Evolutionary conservation across 2,329 filamentous ascomycete genomes (phyloP).

Genomic region (Fusarium beomiforme): DNA sequence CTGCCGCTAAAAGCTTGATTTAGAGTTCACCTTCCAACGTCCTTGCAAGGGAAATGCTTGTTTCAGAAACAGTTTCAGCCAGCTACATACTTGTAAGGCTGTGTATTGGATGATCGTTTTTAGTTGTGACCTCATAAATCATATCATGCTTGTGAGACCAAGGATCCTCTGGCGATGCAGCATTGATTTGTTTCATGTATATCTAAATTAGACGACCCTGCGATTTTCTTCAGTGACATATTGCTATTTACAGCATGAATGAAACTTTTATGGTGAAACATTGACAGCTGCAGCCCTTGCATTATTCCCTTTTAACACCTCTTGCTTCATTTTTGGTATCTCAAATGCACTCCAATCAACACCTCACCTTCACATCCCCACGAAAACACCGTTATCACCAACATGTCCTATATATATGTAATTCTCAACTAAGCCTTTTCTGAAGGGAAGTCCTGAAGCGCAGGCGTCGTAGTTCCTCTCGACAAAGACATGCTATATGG

Average conservation of each 20-base stretch:
- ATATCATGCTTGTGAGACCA: neutral
- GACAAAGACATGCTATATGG: constrained; percentile 77
- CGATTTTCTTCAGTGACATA: too few species aligned
- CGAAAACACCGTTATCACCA: neutral
- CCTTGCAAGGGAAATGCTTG: neutral
- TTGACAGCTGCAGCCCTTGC: too few species aligned
- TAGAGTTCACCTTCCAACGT: neutral
- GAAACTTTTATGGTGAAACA: too few species aligned
- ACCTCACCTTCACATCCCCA: neutral
- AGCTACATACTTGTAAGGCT: neutral
- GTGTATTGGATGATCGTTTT: neutral
- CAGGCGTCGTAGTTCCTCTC: constrained; percentile 69
- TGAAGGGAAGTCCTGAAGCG: constrained; percentile 52
- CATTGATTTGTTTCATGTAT: neutral
- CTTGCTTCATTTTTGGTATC: constrained; percentile 23
- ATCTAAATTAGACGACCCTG: neutral
- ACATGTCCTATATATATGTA: neutral
- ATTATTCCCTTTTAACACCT: neutral
- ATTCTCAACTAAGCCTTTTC: constrained; percentile 31
- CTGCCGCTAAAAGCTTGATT: neutral
- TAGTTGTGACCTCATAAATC: neutral
- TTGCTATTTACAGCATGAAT: too few species aligned
- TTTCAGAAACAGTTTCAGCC: constrained; percentile 1
- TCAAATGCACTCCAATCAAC: constrained; percentile 9
- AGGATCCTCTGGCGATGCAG: neutral